A percentile compares a stretch with the other conserved stretches of the same genome.
These are phyloP conservation scores for Tylopilus rubrobrunneus DNA, from an alignment of 768 basidiomycete species.

Conservation along the genomic window DNA sequence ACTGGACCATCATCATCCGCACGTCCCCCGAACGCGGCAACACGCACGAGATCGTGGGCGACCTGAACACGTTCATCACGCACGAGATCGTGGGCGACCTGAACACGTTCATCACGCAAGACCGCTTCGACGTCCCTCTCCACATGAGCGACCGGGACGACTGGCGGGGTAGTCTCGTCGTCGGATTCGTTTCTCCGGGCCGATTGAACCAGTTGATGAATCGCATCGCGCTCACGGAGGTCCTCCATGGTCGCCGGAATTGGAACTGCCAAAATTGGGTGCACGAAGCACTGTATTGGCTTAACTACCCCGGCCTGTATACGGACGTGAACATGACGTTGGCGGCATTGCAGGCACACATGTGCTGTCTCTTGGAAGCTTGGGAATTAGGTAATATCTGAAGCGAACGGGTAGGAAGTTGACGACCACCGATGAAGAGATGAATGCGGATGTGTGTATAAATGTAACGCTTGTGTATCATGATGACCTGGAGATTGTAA, in stretches of 20 bases:
- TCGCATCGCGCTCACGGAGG: conserved; percentile 12
- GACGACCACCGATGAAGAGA: not conserved
- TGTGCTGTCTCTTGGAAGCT: conserved; percentile 25
- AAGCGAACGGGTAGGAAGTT: not conserved
- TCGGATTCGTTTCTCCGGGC: conserved; percentile 18
- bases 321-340: conserved; percentile 16
- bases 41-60: conserved; percentile 24
- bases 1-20: conserved; percentile 27
- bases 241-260: conserved; percentile 11
- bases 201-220: conserved; percentile 8
- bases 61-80: conserved; percentile 11
- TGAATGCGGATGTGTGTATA: not conserved
- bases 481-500: too few relatives aligned
- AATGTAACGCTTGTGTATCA: not conserved
- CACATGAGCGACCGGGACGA: not conserved
- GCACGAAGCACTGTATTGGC: conserved; percentile 14
- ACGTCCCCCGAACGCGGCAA: conserved; percentile 15
- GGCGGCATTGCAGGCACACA: conserved; percentile 20
- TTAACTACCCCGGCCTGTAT: conserved; percentile 11
- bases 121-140: conserved; percentile 11
- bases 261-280: conserved; percentile 32
- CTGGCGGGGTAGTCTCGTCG: conserved; percentile 24
- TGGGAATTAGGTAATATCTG: conserved; percentile 28
- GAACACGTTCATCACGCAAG: conserved; percentile 11
- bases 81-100: conserved; percentile 18